These are phyloP conservation scores for Lactarius pseudohatsudake DNA, from an alignment of 768 basidiomycete species.

Conservation along the genomic window DNA sequence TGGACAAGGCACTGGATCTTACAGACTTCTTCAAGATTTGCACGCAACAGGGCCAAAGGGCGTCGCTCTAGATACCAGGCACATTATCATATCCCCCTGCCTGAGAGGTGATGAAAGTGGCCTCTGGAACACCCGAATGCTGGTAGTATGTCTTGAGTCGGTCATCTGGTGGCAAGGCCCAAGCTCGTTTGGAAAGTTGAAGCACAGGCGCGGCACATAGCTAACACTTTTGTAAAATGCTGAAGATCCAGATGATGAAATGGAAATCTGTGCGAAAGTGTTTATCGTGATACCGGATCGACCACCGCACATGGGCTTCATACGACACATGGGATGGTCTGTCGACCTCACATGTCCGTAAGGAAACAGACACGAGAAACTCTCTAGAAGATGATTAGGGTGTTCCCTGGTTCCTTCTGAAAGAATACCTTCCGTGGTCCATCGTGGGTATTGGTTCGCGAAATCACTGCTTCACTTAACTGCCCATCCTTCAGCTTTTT, in stretches of 20 bases:
- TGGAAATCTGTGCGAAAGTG: neutral
- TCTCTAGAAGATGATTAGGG: neutral
- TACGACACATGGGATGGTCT: neutral
- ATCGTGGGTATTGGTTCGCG: neutral
- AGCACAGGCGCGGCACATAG: neutral
- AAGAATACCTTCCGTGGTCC: neutral
- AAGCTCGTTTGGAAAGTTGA: too few relatives aligned
- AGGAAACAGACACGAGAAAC: neutral
- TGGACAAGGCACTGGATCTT: too few relatives aligned
- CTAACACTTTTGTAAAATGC: neutral
- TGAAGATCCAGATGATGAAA: neutral
- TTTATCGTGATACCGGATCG: neutral
- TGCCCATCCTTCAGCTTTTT: neutral
- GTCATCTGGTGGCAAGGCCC: too few relatives aligned
- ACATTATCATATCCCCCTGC: too few relatives aligned
- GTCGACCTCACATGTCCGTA: neutral
- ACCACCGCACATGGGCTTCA: neutral
- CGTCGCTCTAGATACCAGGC: too few relatives aligned
- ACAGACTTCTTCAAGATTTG: too few relatives aligned
- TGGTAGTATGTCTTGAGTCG: too few relatives aligned
- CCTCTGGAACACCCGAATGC: too few relatives aligned
- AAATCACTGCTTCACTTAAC: neutral
- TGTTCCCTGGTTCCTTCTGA: accelerated
- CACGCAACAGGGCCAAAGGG: too few relatives aligned
- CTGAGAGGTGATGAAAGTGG: too few relatives aligned